Conservation (phyloP, 352 stramenopile genomes). For the Globisporangium cylindrosporum region DNA sequence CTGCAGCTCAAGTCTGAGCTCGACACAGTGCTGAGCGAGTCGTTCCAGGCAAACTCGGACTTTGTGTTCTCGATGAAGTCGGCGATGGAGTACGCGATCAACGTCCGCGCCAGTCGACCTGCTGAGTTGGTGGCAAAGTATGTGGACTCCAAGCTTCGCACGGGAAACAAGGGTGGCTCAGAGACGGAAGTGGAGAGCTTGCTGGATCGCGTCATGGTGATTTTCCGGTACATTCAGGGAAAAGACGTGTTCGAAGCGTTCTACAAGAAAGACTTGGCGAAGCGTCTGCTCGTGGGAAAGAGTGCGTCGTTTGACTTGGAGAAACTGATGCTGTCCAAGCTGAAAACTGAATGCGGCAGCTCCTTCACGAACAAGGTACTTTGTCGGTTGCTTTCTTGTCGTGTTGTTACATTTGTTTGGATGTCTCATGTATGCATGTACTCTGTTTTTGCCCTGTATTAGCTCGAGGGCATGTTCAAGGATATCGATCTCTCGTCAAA, state of each 20-base stretch:
- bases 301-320: conserved; percentile 94
- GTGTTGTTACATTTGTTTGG: not conserved
- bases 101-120: conserved; percentile 77
- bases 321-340: conserved; percentile 94
- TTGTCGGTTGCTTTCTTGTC: not conserved
- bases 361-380: conserved; percentile 96
- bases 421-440: not conserved
- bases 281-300: conserved; percentile 92
- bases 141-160: conserved; percentile 87
- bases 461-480: conserved; percentile 99
- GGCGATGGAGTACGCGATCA: conserved; percentile 90
- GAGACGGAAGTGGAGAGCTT: conserved; percentile 87
- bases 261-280: conserved; percentile 98
- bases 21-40: conserved; percentile 70
- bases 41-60: conserved; percentile 72
- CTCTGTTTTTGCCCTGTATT: conserved; percentile 1
- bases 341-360: conserved; percentile 98
- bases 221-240: conserved; percentile 95
- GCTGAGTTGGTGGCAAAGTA: conserved; percentile 92
- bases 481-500: conserved; percentile 97
- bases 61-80: conserved; percentile 83
- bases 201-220: conserved; percentile 91
- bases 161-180: conserved; percentile 78
- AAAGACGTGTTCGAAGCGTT: conserved; percentile 99
- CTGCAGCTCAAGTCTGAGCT: conserved; percentile 84